Evolutionary conservation across 352 stramenopile species (phyloP).

Genomic region (Hyaloperonospora brassicae): DNA sequence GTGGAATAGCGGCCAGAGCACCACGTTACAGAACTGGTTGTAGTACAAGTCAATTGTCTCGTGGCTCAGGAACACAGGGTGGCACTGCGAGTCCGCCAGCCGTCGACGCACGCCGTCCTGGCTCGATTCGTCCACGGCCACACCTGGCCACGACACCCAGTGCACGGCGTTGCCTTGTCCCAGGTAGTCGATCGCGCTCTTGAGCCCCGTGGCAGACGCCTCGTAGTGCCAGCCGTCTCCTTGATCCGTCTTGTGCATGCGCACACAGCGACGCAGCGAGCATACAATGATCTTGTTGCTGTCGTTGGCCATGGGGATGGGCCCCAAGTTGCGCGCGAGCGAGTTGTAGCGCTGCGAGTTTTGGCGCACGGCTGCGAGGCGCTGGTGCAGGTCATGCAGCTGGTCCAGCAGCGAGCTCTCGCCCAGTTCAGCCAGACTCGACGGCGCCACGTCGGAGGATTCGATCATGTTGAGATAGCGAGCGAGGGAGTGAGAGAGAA

Average conservation of each 20-base stretch:
- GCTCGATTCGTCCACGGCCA: conserved; percentile 70
- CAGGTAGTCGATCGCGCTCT: conserved; percentile 69
- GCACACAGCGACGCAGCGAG: conserved; percentile 59
- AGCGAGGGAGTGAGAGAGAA: not conserved
- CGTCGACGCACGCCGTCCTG: conserved; percentile 63
- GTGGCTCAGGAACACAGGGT: conserved; percentile 72
- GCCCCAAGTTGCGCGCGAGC: conserved; percentile 47
- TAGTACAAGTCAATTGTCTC: conserved; percentile 82
- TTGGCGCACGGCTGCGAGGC: conserved; percentile 60
- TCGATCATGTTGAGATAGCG: conserved; percentile 3
- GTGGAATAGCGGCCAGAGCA: conserved; percentile 88
- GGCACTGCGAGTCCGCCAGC: conserved; percentile 77
- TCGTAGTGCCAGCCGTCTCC: conserved; percentile 76
- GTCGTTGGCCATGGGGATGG: conserved; percentile 66
- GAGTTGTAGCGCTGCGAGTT: conserved; percentile 68
- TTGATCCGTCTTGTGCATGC: conserved; percentile 60
- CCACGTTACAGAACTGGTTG: conserved; percentile 86
- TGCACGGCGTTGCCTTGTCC: conserved; percentile 74
- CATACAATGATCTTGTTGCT: conserved; percentile 78
- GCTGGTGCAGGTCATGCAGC: conserved; percentile 66
- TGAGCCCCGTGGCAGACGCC: conserved; percentile 51
- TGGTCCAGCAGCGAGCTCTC: conserved; percentile 72
- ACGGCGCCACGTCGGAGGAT: conserved; percentile 3
- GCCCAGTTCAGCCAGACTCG: conserved; percentile 35
- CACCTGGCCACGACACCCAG: conserved; percentile 87